Evolutionary conservation across 1,284 basidiomycete species (phyloP), one percentile per base, ranked within the genome.

Genomic region (Mycena sp.): DNA sequence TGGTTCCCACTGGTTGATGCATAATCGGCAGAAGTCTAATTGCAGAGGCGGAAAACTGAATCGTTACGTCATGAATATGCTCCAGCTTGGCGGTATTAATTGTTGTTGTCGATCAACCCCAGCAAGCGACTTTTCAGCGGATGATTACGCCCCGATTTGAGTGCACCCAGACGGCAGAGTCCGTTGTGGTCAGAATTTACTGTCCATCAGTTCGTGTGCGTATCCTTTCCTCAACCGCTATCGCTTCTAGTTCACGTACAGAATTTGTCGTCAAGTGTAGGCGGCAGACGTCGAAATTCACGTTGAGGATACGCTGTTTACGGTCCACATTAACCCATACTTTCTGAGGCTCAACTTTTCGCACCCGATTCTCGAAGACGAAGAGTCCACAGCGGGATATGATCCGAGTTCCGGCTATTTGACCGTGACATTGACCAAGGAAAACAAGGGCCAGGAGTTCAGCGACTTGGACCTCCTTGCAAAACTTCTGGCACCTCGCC

Each of bases 81-180:
- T 35, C 32, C 7, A 35, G 32, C 14, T 35, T 7, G 14, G 7
- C 6, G 3, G n/a, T 35, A 37, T 58, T 58, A 28, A 19, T 1
- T 17, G 19, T 25, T 58, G 40, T 58, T 58, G 28, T 23, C 14
- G 37, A 32, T 23, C 23, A 26, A 19, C 38, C 32, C 32, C 26
- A 30, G 11, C 11, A 28, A 12, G 21, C 6, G 0, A n/a, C 48
- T 23, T 44, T 19, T 17, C 41, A 28, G 23, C n/a, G 17, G 12
- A 93, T 94, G 92, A 91, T 94, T 71, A 94, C 92, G 12, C 92
- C 92, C 46, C 85, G 83, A 52, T 94, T 94, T 74, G 87, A 83
- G 58, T 93, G 92, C 72, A 81, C 80, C 44, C 92, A 94, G 74
- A 89, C 86, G n/a, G 79, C 81, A 35, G 74, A 77, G 46, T 81